phyloP scores from a whole-genome alignment of 176 grass and related monocot genomes.

The Phoenix dactylifera region DNA sequence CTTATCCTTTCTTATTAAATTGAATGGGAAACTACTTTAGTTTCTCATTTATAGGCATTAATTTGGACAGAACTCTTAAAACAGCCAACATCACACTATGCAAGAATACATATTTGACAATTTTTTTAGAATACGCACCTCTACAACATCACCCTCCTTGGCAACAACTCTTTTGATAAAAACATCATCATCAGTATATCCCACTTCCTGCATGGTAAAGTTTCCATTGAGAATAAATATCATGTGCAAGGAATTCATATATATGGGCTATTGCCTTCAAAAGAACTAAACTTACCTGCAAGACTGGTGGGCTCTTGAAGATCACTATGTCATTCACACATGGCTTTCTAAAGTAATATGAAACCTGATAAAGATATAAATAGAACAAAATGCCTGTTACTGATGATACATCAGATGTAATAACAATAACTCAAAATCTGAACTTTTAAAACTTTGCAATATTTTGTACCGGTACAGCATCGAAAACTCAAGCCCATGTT shows the following conservation, averaged over 20 bases:
- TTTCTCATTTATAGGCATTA: too few relatives aligned
- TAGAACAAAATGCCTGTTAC: not conserved
- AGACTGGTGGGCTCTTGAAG: conserved; percentile 91
- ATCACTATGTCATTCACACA: conserved; percentile 90
- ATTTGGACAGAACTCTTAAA: too few relatives aligned
- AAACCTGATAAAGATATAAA: conserved; percentile 58
- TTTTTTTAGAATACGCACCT: conserved; percentile 42
- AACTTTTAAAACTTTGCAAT: too few relatives aligned
- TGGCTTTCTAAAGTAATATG: conserved; percentile 94
- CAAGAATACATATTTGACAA: not conserved
- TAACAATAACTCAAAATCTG: too few relatives aligned
- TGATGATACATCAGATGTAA: too few relatives aligned
- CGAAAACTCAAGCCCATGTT: too few relatives aligned
- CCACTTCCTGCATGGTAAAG: conserved; percentile 57
- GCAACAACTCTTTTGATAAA: conserved; percentile 98
- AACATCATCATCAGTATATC: conserved; percentile 88
- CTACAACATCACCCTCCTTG: conserved; percentile 78
- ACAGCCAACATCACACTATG: not conserved
- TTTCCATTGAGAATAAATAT: conserved; percentile 10
- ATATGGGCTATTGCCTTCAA: not conserved
- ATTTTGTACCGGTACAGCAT: too few relatives aligned
- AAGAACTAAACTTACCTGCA: conserved; percentile 52
- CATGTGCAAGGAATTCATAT: conserved; percentile 1
- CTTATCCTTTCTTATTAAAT: too few relatives aligned
- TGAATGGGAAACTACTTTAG: too few relatives aligned